phyloP scores from a whole-genome alignment of 2,329 filamentous ascomycete genomes.

The Scortechinia acanthostroma region DNA sequence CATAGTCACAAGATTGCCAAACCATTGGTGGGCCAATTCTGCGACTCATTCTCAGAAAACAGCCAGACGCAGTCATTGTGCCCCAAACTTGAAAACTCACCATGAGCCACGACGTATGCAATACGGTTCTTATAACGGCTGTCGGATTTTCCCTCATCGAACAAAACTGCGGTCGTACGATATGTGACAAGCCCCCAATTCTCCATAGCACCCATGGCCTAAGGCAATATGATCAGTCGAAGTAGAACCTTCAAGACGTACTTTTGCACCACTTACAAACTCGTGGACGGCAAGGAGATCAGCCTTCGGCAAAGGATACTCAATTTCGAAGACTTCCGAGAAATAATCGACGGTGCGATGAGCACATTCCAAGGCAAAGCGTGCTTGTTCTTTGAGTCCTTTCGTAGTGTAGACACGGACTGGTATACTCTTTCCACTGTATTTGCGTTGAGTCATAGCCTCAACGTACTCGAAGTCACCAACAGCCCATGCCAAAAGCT shows the following conservation, averaged over 20 bases:
- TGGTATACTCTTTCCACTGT: conserved; percentile 83
- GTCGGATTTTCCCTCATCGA: conserved; percentile 86
- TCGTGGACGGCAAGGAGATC: conserved; percentile 88
- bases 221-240: neutral
- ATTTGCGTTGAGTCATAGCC: conserved; percentile 79
- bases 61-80: no score
- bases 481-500: conserved; percentile 81
- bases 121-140: conserved; percentile 86
- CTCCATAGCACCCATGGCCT: conserved; percentile 65
- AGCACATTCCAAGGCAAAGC: conserved; percentile 82
- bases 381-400: conserved; percentile 87
- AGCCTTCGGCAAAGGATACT: conserved; percentile 87
- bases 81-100: no score
- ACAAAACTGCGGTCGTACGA: conserved; percentile 89
- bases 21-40: conserved; percentile 93
- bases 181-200: conserved; percentile 97
- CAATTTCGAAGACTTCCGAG: conserved; percentile 86
- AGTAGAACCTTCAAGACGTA: neutral
- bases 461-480: conserved; percentile 97
- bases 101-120: conserved; percentile 92
- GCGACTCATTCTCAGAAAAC: no score
- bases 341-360: conserved; percentile 94
- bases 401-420: conserved; percentile 93
- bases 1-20: conserved; percentile 91
- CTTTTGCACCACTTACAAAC: conserved; percentile 56